Evolutionary conservation across 371 early-diverging fungal genomes (phyloP).

Genomic region (Rhizopus sp.): DNA sequence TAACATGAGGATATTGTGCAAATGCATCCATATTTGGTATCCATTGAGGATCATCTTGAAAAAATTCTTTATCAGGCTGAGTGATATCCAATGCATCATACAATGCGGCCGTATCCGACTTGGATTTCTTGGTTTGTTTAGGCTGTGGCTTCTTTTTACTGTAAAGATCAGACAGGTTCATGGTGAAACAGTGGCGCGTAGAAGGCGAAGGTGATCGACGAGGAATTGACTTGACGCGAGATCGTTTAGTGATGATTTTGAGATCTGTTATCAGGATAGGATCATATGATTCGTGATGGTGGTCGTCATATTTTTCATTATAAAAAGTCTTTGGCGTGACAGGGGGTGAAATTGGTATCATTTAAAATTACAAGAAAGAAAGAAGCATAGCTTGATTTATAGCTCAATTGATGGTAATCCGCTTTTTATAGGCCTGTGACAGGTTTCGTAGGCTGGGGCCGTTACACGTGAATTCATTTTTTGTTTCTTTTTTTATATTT

Average conservation of each 20-base stretch:
- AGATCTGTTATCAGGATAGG: constrained; percentile 19
- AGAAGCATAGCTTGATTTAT: constrained; percentile 8
- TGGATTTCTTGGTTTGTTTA: constrained; percentile 28
- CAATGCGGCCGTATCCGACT: constrained; percentile 33
- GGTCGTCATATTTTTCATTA: background rate
- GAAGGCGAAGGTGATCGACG: constrained; percentile 20
- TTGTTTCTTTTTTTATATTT: background rate
- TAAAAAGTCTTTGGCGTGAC: constrained; percentile 24
- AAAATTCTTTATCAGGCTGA: constrained; percentile 18
- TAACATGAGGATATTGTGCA: constrained; percentile 17
- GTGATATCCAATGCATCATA: constrained; percentile 31
- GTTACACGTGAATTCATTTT: constrained; percentile 4
- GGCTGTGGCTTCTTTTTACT: constrained; percentile 10
- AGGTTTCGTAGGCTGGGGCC: constrained; percentile 7
- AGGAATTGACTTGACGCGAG: constrained; percentile 20
- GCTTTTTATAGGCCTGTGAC: constrained; percentile 1
- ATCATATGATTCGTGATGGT: constrained; percentile 7
- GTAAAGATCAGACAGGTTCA: constrained; percentile 15
- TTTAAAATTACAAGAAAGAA: constrained; percentile 8
- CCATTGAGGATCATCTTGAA: constrained; percentile 28
- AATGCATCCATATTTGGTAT: constrained; percentile 32
- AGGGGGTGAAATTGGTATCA: constrained; percentile 26
- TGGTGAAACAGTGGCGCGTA: constrained; percentile 19
- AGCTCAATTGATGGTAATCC: background rate
- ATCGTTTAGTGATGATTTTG: constrained; percentile 14